These are phyloP conservation scores for Rutidosis leptorrhynchoides DNA, from an alignment of 129 eudicot genomes.

Conservation along the genomic window DNA sequence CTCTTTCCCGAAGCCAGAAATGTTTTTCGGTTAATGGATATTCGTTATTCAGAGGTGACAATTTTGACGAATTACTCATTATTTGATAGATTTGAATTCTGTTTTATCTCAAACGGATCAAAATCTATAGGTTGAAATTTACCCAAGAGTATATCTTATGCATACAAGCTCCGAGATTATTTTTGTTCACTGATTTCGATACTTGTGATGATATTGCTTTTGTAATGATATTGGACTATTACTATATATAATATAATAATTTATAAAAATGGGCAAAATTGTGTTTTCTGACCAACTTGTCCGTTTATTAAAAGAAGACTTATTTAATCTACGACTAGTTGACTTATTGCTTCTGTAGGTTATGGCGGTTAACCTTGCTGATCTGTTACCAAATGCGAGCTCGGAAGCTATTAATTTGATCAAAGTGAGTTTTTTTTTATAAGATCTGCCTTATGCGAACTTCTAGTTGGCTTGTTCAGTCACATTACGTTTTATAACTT, in stretches of 20 bases:
- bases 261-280: too few relatives aligned
- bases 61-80: neutral
- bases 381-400: constrained; percentile 79
- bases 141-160: neutral
- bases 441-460: constrained; percentile 6
- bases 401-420: constrained; percentile 83
- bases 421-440: constrained; percentile 41
- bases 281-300: too few relatives aligned
- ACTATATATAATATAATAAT: too few relatives aligned
- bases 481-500: constrained; percentile 7
- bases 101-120: neutral
- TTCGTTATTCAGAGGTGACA: constrained; percentile 39
- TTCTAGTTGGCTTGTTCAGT: constrained; percentile 13
- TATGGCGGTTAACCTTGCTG: constrained; percentile 65
- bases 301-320: too few relatives aligned
- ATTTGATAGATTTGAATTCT: neutral
- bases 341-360: constrained; percentile 52
- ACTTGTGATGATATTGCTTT: neutral
- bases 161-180: neutral
- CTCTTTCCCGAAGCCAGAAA: constrained; percentile 67
- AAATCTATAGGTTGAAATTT: neutral
- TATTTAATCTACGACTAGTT: too few relatives aligned
- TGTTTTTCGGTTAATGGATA: constrained; percentile 48
- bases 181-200: neutral
- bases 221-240: neutral